Evolutionary conservation across 1,139 yeast genomes (phyloP).

Genomic region (Hemisphaericaspora xylofermentans): DNA sequence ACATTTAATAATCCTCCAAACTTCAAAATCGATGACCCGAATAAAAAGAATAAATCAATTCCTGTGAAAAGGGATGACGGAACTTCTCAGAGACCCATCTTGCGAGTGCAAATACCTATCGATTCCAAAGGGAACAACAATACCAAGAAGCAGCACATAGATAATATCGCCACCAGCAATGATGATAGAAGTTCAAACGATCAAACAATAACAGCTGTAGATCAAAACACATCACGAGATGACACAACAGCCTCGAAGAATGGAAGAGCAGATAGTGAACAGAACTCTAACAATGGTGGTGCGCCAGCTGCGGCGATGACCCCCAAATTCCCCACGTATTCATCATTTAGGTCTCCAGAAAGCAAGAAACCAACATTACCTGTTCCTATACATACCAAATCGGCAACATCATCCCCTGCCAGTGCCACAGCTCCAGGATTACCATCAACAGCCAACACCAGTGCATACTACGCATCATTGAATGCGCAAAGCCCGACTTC

Average conservation of each 20-base stretch:
- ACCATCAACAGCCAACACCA: slow-evolving; percentile 18
- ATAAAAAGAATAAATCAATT: slow-evolving; percentile 4
- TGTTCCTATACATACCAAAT: slow-evolving; percentile 38
- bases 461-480: slow-evolving; percentile 8
- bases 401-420: slow-evolving; percentile 46
- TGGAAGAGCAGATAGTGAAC: slow-evolving; percentile 7
- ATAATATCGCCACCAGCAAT: slow-evolving; percentile 30
- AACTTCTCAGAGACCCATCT: slow-evolving; percentile 39
- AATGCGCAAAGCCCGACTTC: slow-evolving; percentile 30
- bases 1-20: slow-evolving; percentile 23
- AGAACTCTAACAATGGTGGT: slow-evolving; percentile 4
- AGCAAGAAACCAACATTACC: slow-evolving; percentile 40
- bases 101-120: slow-evolving; percentile 52
- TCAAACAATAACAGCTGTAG: slow-evolving; percentile 42
- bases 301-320: slow-evolving; percentile 2
- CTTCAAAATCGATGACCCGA: slow-evolving; percentile 13
- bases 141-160: slow-evolving; percentile 5
- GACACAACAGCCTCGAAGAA: slow-evolving; percentile 4
- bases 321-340: slow-evolving; percentile 21
- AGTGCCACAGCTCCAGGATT: slow-evolving; percentile 43
- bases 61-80: slow-evolving; percentile 4
- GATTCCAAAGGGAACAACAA: slow-evolving; percentile 27
- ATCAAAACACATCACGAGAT: slow-evolving; percentile 15
- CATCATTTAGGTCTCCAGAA: slow-evolving; percentile 41
- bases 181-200: slow-evolving; percentile 18